phyloP scores from a whole-genome alignment of 2,329 filamentous ascomycete genomes.

The Sporothrix humicola region DNA sequence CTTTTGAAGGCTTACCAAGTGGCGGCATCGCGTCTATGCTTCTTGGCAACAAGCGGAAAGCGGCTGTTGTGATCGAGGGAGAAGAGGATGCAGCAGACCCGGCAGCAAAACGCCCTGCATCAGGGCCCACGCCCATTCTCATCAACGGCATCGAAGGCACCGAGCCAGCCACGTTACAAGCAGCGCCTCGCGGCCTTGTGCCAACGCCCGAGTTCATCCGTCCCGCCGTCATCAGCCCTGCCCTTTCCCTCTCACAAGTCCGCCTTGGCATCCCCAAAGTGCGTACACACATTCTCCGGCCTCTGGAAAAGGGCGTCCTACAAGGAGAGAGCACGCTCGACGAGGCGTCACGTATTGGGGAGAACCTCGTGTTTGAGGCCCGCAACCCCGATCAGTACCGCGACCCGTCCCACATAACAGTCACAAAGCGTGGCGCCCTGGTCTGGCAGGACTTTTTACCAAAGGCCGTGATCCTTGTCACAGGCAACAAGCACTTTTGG shows the following conservation, averaged over 20 bases:
- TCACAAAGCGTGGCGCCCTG: slow-evolving; percentile 77
- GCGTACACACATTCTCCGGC: slow-evolving; percentile 79
- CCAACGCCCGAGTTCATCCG: slow-evolving; percentile 83
- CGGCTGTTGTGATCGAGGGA: slow-evolving; percentile 73
- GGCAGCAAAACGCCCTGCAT: slow-evolving; percentile 44
- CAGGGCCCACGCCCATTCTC: slow-evolving; percentile 62
- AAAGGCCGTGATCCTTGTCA: slow-evolving; percentile 83
- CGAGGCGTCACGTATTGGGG: slow-evolving; percentile 66
- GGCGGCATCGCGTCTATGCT: slow-evolving; percentile 86
- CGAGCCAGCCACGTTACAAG: slow-evolving; percentile 71
- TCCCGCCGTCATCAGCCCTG: slow-evolving; percentile 83
- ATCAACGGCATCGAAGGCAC: slow-evolving; percentile 78
- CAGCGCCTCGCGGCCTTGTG: slow-evolving; percentile 64
- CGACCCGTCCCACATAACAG: slow-evolving; percentile 83
- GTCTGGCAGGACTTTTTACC: slow-evolving; percentile 96
- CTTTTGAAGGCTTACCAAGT: slow-evolving; percentile 89
- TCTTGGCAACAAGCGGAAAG: slow-evolving; percentile 91
- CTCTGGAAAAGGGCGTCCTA: slow-evolving; percentile 71
- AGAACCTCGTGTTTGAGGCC: slow-evolving; percentile 83
- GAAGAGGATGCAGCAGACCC: slow-evolving; percentile 64
- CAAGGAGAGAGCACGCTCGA: slow-evolving; percentile 60
- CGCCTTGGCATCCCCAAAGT: slow-evolving; percentile 88
- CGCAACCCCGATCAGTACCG: slow-evolving; percentile 78
- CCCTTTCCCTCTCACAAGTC: slow-evolving; percentile 79
- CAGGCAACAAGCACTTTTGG: slow-evolving; percentile 91